phyloP scores from a whole-genome alignment of 805 yeast genomes.

The Ogataea minuta region DNA sequence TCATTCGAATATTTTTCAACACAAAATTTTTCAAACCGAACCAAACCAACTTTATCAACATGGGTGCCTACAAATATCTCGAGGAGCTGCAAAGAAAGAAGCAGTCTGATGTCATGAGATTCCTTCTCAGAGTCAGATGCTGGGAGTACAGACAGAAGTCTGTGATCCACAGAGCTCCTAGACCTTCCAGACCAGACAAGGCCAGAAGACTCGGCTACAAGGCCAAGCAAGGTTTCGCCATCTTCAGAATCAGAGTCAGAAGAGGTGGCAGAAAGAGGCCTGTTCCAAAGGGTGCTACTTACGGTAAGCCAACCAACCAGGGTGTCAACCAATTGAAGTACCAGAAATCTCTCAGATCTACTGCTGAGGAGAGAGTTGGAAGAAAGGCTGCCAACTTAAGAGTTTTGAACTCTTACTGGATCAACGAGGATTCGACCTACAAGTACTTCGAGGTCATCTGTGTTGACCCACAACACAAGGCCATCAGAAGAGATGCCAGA shows the following conservation, averaged over 20 bases:
- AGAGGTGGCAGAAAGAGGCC: conserved; percentile 99
- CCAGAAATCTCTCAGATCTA: conserved; percentile 97
- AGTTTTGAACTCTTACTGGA: conserved; percentile 99
- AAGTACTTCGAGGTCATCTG: conserved; percentile 98
- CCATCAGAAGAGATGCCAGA: conserved; percentile 97
- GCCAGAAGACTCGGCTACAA: conserved; percentile 99
- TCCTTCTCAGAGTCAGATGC: conserved; percentile 99
- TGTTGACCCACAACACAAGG: conserved; percentile 97
- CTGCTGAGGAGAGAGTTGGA: conserved; percentile 99
- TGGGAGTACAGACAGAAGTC: conserved; percentile 99
- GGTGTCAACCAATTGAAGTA: conserved; percentile 99
- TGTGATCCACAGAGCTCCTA: conserved; percentile 97
- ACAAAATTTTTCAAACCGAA: conserved; percentile 10
- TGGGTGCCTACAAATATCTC: conserved; percentile 99
- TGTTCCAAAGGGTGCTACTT: conserved; percentile 99
- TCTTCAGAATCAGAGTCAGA: conserved; percentile 98
- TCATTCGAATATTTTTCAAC: conserved; percentile 3
- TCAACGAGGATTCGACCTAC: conserved; percentile 99
- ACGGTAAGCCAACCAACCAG: conserved; percentile 99
- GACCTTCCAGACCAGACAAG: conserved; percentile 99
- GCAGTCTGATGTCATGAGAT: conserved; percentile 99
- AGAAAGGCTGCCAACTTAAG: conserved; percentile 98
- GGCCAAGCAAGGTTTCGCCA: conserved; percentile 99
- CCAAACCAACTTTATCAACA: conserved; percentile 34
- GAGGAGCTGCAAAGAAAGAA: conserved; percentile 99